These are phyloP conservation scores for Agarophyton chilense DNA, from an alignment of 23 red algal genomes.

Conservation along the genomic window DNA sequence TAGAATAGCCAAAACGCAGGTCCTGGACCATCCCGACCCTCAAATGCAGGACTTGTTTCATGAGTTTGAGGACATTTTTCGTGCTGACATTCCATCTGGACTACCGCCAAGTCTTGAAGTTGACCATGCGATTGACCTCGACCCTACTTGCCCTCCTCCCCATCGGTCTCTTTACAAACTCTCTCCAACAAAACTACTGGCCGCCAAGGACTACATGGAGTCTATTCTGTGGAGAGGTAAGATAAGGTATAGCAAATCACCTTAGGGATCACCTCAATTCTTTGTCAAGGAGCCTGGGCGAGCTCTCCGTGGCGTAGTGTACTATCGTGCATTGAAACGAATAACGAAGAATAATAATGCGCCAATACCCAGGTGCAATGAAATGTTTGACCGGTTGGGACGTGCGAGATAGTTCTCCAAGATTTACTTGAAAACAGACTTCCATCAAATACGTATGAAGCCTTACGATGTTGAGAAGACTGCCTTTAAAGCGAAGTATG, in stretches of 20 bases:
- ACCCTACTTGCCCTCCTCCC: neutral
- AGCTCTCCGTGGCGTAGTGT: too few relatives aligned
- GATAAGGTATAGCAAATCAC: constrained; percentile 20
- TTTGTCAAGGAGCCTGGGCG: neutral
- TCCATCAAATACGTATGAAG: neutral
- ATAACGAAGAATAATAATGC: neutral
- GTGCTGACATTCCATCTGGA: neutral
- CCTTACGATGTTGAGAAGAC: constrained; percentile 23
- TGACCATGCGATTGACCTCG: neutral
- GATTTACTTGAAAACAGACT: neutral
- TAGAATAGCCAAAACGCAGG: too few relatives aligned
- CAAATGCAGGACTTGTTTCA: too few relatives aligned
- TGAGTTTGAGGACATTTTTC: too few relatives aligned
- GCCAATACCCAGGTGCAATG: too few relatives aligned
- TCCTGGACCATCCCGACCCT: too few relatives aligned
- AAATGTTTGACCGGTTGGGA: too few relatives aligned
- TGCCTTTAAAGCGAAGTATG: constrained; percentile 5
- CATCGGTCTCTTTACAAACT: neutral
- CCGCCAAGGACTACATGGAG: neutral
- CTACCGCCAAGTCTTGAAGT: neutral
- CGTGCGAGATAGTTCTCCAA: too few relatives aligned
- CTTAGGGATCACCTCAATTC: neutral
- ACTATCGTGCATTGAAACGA: too few relatives aligned
- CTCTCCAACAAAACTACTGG: neutral
- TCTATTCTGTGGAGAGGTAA: neutral